Base-by-base conservation (phyloP, 352 stramenopile species). In the Pythium periplocum region DNA sequence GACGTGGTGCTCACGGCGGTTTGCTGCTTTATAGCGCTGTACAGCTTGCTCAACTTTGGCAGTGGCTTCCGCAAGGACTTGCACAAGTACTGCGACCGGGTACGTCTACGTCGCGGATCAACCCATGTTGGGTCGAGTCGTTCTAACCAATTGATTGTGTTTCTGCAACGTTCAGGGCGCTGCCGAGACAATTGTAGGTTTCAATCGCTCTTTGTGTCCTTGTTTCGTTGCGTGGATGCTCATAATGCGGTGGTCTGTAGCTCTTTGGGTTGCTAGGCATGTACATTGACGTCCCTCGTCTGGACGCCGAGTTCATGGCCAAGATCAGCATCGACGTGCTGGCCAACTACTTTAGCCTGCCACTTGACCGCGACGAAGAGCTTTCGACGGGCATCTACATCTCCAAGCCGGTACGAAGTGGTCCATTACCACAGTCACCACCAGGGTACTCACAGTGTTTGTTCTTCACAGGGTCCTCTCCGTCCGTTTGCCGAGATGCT, bases 251-350 rank as follows among this genome's bases (percentile, higher is more conserved):
- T 26, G 17, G 17, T 26, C 33, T 61, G 32, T 55, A 92, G 82
- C 60, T 87, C 52, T 92, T 87, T 54, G 82, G 82, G n/a, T 55
- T 89, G n/a, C 71, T 92, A 42, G 82, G 82, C 52, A 88, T 92
- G 71, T 92, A 88, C 77, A 92, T 92, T 38, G 87, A 77, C 2
- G 72, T 73, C 40, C 77, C 78, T n/a, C 74, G 73, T 38, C 60
- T 92, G n/a, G 59, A 80, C 50, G 73, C 67, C 30, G 61, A 69
- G 54, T 89, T 83, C 69, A 51, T 90, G 49, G 52, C 68, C 49
- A 68, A 66, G 57, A 53, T 93, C 51, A 82, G 64, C 55, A 63
- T 93, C 33, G 79, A 93, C 47, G 50, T 76, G 40, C 66, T 93
- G 26, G 74, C 78, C 47, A 74, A 74, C 49, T 93, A 84, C 57